Evolutionary conservation across 768 basidiomycete genomes (phyloP).

Genomic region (Lyophyllum atratum): DNA sequence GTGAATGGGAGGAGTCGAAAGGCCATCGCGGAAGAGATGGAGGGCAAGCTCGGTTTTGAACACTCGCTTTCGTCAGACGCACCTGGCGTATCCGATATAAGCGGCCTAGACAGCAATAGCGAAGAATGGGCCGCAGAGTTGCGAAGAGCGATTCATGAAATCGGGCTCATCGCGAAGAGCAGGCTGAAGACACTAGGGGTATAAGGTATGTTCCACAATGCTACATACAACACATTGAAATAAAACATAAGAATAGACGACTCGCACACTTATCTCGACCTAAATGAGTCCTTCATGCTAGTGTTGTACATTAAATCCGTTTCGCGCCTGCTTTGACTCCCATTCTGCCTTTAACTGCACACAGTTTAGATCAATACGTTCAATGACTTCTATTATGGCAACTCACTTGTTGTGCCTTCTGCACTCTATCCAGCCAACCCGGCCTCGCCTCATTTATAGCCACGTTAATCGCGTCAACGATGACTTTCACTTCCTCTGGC

Average conservation of each 20-base stretch:
- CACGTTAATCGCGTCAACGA: slow-evolving; percentile 55
- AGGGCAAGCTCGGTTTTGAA: slow-evolving; percentile 55
- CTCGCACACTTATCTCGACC: background rate
- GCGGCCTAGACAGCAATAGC: slow-evolving; percentile 36
- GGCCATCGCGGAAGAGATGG: slow-evolving; percentile 79
- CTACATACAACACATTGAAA: background rate
- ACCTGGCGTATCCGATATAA: slow-evolving; percentile 39
- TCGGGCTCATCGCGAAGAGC: slow-evolving; percentile 77
- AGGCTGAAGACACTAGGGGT: slow-evolving; percentile 52
- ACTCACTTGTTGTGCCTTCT: slow-evolving; percentile 51
- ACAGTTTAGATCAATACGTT: background rate
- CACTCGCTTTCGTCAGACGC: slow-evolving; percentile 50
- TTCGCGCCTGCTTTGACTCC: slow-evolving; percentile 12
- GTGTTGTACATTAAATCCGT: slow-evolving; percentile 12
- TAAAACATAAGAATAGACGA: slow-evolving; percentile 4
- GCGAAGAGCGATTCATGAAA: slow-evolving; percentile 68
- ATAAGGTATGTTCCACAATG: slow-evolving; percentile 20
- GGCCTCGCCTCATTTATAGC: slow-evolving; percentile 57
- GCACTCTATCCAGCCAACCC: slow-evolving; percentile 61
- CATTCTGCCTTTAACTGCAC: slow-evolving; percentile 17
- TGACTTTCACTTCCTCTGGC: slow-evolving; percentile 47
- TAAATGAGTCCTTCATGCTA: background rate
- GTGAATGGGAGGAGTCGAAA: slow-evolving; percentile 82
- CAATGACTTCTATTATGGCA: background rate
- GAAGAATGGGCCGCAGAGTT: slow-evolving; percentile 68